Evolutionary conservation across 1,139 yeast genomes (phyloP).

Genomic region (Magnusiomyces fungicola): DNA sequence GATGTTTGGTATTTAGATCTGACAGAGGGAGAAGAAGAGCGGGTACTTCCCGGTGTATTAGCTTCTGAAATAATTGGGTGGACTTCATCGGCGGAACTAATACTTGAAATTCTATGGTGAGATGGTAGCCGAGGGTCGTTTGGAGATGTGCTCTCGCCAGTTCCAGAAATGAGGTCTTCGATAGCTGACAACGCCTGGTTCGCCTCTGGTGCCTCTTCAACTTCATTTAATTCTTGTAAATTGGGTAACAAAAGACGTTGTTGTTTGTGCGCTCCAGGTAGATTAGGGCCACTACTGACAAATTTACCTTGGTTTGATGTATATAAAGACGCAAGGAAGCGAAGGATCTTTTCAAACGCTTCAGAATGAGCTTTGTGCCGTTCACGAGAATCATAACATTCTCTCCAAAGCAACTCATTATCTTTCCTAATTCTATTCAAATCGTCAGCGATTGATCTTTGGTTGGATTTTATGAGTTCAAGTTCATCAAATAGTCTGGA

Average conservation of each 20-base stretch:
- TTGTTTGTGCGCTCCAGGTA: constrained; percentile 15
- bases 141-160: neutral
- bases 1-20: too few species aligned
- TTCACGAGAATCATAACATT: constrained; percentile 74
- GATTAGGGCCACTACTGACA: constrained; percentile 24
- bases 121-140: neutral
- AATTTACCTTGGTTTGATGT: constrained; percentile 44
- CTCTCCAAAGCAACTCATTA: constrained; percentile 87
- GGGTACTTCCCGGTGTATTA: neutral
- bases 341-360: constrained; percentile 77
- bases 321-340: constrained; percentile 78
- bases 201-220: too few species aligned
- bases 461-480: constrained; percentile 70
- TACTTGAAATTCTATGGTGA: constrained; percentile 3
- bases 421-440: constrained; percentile 75
- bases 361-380: constrained; percentile 79
- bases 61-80: constrained; percentile 1
- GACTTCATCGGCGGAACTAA: neutral
- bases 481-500: constrained; percentile 59
- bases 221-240: constrained; percentile 14
- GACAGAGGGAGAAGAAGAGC: neutral
- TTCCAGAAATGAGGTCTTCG: constrained; percentile 8
- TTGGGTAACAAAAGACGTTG: constrained; percentile 23
- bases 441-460: constrained; percentile 75
- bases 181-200: constrained; percentile 11